Evolutionary conservation across 2,329 filamentous ascomycete genomes (phyloP), one percentile per base, ranked within the genome.

Genomic region (Penicillium sp.): DNA sequence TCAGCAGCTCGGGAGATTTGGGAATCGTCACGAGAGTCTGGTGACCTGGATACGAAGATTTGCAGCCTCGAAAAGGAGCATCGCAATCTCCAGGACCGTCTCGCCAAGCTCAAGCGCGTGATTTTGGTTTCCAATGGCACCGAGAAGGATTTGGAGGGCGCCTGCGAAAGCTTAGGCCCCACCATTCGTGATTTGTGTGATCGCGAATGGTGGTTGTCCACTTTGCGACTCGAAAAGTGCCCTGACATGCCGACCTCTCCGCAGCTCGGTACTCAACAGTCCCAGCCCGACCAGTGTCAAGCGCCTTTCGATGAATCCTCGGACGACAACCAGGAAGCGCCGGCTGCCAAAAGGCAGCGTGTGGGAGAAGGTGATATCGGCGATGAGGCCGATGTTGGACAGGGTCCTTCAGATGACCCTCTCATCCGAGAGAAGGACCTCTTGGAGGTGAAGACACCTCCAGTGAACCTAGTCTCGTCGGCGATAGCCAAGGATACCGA

Each of bases 121-220:
- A 78, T 88, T 21, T 48, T 71, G 1, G 66, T 75, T 11, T 58
- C 70, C 19, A 87, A 82, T 37, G 31, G 77, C 60, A 64, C 8
- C 76, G 68, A 6, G 65, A 69, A 15, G 53, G 72, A 81, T 10
- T 58, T 93, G 10, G 65, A 71, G 17, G 67, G 64, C 4, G 77
- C 80, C 52, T 80, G 81, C 33, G 63, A 67, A 8, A 75, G 68
- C 23, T 67, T 94, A 39, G 81, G 91, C 43, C 68, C 72, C 4
- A 87, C 75, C 3, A 65, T 95, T 1, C 75, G 78, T 23, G 76
- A 84, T 39, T 76, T 77, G 33, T 59, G 72, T 47, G n/a, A n/a
- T n/a, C n/a, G n/a, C n/a, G n/a, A n/a, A n/a, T n/a, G n/a, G n/a
- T n/a, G n/a, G n/a, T n/a, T n/a, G n/a, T n/a, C n/a, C n/a, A n/a